A percentile compares a stretch with the other conserved stretches of the same genome.
These are phyloP conservation scores for Trichoderma arundinaceum DNA, from an alignment of 2,329 filamentous ascomycete genomes.

Conservation along the genomic window DNA sequence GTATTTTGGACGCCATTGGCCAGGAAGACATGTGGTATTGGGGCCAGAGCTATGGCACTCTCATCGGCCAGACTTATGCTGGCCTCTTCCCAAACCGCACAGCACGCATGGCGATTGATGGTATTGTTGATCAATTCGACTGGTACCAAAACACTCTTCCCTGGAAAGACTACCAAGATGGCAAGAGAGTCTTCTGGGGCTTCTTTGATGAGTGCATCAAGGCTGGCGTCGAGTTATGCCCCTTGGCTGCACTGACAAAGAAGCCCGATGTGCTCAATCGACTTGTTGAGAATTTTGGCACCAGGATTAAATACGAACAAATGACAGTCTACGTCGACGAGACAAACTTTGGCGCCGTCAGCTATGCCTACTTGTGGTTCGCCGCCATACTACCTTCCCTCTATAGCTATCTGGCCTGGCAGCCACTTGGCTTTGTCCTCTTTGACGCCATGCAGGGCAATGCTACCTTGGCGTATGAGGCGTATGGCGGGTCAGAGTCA, in stretches of 20 bases:
- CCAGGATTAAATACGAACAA: conserved; percentile 47
- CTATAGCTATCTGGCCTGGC: conserved; percentile 49
- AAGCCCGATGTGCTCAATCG: conserved; percentile 45
- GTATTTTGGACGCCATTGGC: conserved; percentile 51
- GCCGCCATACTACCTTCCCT: conserved; percentile 48
- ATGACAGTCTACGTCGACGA: conserved; percentile 51
- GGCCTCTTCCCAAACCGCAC: conserved; percentile 46
- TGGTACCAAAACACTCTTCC: conserved; percentile 42
- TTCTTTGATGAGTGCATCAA: conserved; percentile 46
- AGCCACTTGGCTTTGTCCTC: conserved; percentile 44
- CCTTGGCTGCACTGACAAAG: conserved; percentile 46
- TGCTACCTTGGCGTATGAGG: conserved; percentile 43
- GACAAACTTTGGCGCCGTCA: conserved; percentile 47
- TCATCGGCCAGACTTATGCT: conserved; percentile 50
- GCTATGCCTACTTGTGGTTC: conserved; percentile 45
- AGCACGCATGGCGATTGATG: conserved; percentile 46
- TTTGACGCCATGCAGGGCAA: conserved; percentile 48
- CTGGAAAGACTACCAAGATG: conserved; percentile 40
- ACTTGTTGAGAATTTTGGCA: conserved; percentile 44
- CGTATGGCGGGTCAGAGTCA: background rate
- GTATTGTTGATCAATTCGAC: conserved; percentile 43
- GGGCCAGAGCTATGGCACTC: conserved; percentile 52
- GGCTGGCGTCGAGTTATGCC: conserved; percentile 52
- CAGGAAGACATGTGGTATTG: conserved; percentile 46
- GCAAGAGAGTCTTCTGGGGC: conserved; percentile 41